These are phyloP conservation scores for Penstemon davidsonii DNA, from an alignment of 257 asterid genomes.

Conservation along the genomic window DNA sequence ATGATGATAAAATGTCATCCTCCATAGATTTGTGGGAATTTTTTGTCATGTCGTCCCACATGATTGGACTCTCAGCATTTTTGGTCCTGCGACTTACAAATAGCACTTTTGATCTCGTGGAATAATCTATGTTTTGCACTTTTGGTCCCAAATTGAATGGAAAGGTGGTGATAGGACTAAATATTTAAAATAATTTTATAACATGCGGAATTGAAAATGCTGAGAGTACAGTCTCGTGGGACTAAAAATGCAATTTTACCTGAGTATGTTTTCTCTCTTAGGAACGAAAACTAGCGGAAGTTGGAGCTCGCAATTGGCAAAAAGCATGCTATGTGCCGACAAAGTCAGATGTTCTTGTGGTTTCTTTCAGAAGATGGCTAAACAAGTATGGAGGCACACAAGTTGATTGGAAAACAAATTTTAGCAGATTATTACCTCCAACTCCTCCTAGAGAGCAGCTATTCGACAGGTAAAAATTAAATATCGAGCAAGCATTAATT, in stretches of 20 bases:
- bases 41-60: too few species aligned
- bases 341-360: conserved; percentile 64
- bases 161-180: too few species aligned
- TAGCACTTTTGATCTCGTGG: too few species aligned
- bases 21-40: neutral
- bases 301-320: conserved; percentile 66
- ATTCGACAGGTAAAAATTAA: conserved; percentile 54
- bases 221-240: too few species aligned
- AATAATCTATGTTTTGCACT: too few species aligned
- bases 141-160: too few species aligned
- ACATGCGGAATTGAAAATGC: too few species aligned
- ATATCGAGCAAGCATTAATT: too few species aligned
- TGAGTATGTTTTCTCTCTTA: conserved; percentile 25
- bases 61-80: too few species aligned
- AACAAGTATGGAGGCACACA: conserved; percentile 64
- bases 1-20: neutral
- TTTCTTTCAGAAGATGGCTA: conserved; percentile 67
- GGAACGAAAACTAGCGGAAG: conserved; percentile 63
- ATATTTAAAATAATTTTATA: too few species aligned
- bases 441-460: conserved; percentile 78
- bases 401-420: conserved; percentile 68
- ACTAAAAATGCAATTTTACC: neutral
- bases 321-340: conserved; percentile 77
- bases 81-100: too few species aligned
- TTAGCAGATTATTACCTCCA: conserved; percentile 56